Evolutionary conservation across 129 eudicot species (phyloP).

Genomic region (Scalesia atractyloides): DNA sequence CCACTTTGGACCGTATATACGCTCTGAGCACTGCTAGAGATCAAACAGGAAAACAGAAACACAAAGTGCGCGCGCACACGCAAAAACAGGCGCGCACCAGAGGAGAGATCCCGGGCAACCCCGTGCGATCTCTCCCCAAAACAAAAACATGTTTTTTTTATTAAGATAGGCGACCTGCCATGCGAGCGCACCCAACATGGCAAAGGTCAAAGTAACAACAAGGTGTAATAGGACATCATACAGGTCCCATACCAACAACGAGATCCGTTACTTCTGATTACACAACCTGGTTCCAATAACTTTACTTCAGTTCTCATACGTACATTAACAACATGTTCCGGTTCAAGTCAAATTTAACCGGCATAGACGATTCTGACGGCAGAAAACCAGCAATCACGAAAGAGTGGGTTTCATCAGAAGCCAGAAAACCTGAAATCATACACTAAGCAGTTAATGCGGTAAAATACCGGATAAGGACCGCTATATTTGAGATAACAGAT

Average conservation of each 20-base stretch:
- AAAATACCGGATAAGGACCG: too few species aligned
- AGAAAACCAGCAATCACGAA: background rate
- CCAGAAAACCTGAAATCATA: background rate
- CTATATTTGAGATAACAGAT: too few species aligned
- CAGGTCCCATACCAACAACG: background rate
- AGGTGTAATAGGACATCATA: constrained; percentile 9
- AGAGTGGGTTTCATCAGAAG: background rate
- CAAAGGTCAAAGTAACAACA: constrained; percentile 39
- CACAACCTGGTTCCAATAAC: constrained; percentile 21
- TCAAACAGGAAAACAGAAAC: too few species aligned
- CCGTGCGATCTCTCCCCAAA: constrained; percentile 16
- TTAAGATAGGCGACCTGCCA: constrained; percentile 52
- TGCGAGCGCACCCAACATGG: constrained; percentile 67
- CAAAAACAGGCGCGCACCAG: too few species aligned
- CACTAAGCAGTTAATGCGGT: too few species aligned
- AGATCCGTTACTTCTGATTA: constrained; percentile 11
- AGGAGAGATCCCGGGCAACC: too few species aligned
- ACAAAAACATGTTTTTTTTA: constrained; percentile 23
- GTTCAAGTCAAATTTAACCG: background rate
- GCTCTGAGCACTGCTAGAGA: too few species aligned
- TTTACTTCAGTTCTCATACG: background rate
- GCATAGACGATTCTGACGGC: background rate
- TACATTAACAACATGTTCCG: constrained; percentile 4
- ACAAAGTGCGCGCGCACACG: too few species aligned
- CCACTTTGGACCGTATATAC: too few species aligned